Evolutionary conservation across 1,139 yeast genomes (phyloP), one percentile per base, ranked within the genome.

Genomic region (Protomyces lactucae-debilis): DNA sequence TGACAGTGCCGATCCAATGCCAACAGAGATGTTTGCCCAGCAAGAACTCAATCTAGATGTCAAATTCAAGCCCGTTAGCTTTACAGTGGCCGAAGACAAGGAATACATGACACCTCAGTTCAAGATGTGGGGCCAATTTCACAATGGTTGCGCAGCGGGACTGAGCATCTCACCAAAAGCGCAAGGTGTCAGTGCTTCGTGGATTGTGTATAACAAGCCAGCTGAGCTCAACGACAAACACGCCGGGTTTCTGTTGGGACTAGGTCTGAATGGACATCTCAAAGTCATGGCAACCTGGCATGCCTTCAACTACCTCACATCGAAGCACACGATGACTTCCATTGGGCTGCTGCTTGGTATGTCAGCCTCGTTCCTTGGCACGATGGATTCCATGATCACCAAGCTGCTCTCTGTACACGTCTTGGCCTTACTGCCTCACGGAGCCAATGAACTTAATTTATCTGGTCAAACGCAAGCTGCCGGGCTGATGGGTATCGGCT

Each of bases 401-500:
- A 92, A 91, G 72, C 97, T 95, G 0, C 77, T 95, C 57, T 87
- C 96, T 1, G 97, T 95, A 9, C 99, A 95, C 75, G 90, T 95
- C 5, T 91, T 88, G 18, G 97, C 98, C 0, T 77, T 95, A 51
- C 78, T 95, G 36, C 99, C 99, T 0, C 84, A 83, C 45, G 98
- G 97, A 0, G 92, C 97, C 0, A 87, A 88, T 66, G 96, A 91
- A 73, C 80, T 93, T 71, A 90, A 93, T 73, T 96, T 95, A 10
- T 85, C 91, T 3, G 79, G 85, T 0, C 80, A 84, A 39, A 96
- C 93, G 6, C 99, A 93, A 74, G 85, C 96, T 0, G 97, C 98
- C 0, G 98, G 98, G 0, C 75, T 93, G 53, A 78, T 93, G 60
- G 97, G 98, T 0, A 84, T 95, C 68, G 99, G 99, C 0, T 78